Base-by-base conservation (phyloP, 169 alveolate genomes). In the Cyclospora cayetanensis region DNA sequence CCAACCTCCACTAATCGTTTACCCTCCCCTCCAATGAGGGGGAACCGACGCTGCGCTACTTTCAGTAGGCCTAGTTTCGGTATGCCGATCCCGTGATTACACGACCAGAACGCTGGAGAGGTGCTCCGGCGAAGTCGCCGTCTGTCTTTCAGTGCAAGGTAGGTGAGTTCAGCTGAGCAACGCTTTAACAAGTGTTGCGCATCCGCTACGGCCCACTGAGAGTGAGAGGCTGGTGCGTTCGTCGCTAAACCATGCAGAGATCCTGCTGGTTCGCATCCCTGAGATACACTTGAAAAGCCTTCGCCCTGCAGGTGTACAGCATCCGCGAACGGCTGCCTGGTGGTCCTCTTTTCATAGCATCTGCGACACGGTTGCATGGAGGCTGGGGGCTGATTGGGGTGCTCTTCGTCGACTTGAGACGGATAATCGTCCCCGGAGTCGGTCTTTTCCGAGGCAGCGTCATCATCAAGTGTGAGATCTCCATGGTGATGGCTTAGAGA, bases 171-270 rank as follows among this genome's bases (percentile, higher is more conserved):
- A 34, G 88, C 31, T 53, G 60, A 79, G 70, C 88, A 79, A 25
- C 88, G 88, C 72, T 79, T 66, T 43, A 79, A 25, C 25, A 79
- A 29, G 46, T 43, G 4, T 15, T 50, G 42, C 4, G 88, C 88
- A 55, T 79, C 88, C 37, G 88, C 88, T 27, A 79, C 72, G 34
- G 88, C 88, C 88, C 88, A 79, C 25, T 79, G 88, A 35, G 88
- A 79, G 52, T 46, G 20, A 20, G 88, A 79, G 3, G 88, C 88
- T 27, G 88, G 60, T 20, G 60, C 29, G 88, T 79, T 79, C 70
- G 88, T 79, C 70, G 50, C 72, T 12, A 79, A 70, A 22, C 88
- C 88, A 46, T 79, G 88, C 27, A 79, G 88, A 39, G 72, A 43
- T 11, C 88, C 88, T 37, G 66, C n/a, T n/a, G n/a, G n/a, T n/a